Conservation (phyloP, 768 basidiomycete species). For the Crepidotus variabilis region DNA sequence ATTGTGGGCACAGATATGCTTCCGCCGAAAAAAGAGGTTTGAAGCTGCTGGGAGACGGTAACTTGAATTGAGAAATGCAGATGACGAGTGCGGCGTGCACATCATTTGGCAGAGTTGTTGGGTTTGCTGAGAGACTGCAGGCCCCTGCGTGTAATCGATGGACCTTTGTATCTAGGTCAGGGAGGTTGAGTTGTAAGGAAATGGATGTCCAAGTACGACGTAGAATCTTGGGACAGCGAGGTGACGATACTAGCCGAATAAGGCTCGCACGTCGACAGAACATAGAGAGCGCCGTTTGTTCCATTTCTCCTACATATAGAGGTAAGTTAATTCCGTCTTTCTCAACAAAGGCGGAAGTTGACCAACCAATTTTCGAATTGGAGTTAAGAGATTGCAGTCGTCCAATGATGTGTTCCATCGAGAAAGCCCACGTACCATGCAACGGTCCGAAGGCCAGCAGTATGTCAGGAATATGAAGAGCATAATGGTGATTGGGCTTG, state of each 20-base stretch:
- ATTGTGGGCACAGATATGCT: neutral
- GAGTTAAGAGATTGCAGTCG: constrained; percentile 11
- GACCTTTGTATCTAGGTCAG: neutral
- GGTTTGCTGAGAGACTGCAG: neutral
- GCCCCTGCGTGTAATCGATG: neutral
- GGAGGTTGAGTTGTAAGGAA: neutral
- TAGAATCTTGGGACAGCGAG: neutral
- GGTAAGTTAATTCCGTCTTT: too few relatives aligned
- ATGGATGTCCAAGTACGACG: neutral
- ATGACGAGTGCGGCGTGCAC: neutral
- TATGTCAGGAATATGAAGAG: constrained; percentile 27
- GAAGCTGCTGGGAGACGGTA: neutral
- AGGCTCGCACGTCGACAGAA: neutral
- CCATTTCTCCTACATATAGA: neutral
- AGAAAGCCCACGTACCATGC: constrained; percentile 14
- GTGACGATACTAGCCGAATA: neutral
- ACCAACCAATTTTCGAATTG: constrained; percentile 11
- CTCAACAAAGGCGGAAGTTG: neutral
- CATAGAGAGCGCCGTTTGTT: neutral
- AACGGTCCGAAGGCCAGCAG: constrained; percentile 37
- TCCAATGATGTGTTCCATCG: constrained; percentile 11
- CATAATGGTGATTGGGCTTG: constrained; percentile 9
- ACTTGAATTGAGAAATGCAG: neutral
- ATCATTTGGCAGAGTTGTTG: neutral
- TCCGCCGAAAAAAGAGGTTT: neutral